These are phyloP conservation scores for Pharus latifolius DNA, from an alignment of 176 grass and related monocot genomes.

Conservation along the genomic window DNA sequence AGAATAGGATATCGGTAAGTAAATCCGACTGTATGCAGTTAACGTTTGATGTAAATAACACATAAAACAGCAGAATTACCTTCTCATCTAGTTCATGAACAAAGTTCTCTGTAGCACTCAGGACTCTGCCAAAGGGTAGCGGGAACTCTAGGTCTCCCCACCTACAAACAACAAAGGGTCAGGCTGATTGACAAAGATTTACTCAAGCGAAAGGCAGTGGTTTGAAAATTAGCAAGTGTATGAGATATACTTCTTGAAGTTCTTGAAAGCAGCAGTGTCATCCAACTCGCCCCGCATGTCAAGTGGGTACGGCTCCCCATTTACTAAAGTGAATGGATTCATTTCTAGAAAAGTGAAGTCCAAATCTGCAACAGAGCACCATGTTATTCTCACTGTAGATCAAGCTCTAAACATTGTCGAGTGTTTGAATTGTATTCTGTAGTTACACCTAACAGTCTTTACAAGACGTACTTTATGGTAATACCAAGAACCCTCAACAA, in stretches of 20 bases:
- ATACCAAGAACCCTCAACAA: no score
- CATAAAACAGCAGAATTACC: no score
- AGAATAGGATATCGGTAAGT: no score
- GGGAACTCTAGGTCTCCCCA: constrained; percentile 80
- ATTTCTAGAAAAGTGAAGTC: constrained; percentile 97
- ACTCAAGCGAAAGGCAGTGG: no score
- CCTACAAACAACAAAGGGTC: constrained; percentile 22
- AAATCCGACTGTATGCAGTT: no score
- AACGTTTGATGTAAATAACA: no score
- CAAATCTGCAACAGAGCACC: constrained; percentile 43
- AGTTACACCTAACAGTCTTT: no score
- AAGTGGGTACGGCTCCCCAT: constrained; percentile 75
- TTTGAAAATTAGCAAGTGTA: no score
- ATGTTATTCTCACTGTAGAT: no score
- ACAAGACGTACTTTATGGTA: no score
- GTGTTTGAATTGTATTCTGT: no score
- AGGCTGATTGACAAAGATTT: constrained; percentile 1
- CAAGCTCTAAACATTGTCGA: no score
- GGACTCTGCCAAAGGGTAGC: constrained; percentile 81
- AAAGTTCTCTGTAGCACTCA: constrained; percentile 68
- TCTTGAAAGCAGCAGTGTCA: constrained; percentile 97
- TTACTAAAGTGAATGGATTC: constrained; percentile 91
- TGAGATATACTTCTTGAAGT: constrained; percentile 74
- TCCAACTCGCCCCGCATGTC: constrained; percentile 92
- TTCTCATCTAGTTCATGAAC: constrained; percentile 90